Base-by-base conservation (phyloP, 2,329 filamentous ascomycete species). In the Didymosphaeria variabile region DNA sequence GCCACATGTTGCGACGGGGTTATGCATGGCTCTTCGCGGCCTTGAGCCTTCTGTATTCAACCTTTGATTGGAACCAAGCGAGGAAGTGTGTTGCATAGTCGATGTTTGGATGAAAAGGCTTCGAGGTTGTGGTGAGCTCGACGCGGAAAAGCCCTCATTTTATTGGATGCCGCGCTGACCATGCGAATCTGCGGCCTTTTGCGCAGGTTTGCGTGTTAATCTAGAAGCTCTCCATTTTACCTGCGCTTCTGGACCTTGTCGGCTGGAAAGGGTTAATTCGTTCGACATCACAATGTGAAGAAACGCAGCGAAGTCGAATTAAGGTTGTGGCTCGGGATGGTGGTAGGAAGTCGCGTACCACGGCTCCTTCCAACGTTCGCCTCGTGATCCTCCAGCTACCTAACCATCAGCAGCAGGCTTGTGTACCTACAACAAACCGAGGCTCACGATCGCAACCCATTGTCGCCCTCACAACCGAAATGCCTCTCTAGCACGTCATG, bases 341-440 rank as follows among this genome's bases (percentile, higher is more conserved):
- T 46, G 59, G 36, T 49, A 52, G 59, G 45, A 50, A 52, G 36
- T 46, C 17, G 44, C 46, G 52, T 64, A 47, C 56, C 58, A 53
- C 49, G 49, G 59, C 49, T 58, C 54, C 34, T 56, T 61, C 64
- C 58, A 54, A 53, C 58, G 51, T 55, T 60, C 44, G 55, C 44
- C 40, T 31, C 52, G 29, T 19, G 49, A 53, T 15, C 44, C 12
- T 23, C 9, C 26, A 4, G 4, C 4, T 29, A 29, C 21, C 46
- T 21, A 49, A 52, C 5, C 49, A 47, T 7, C 50, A 26, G 10
- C 52, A 31, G 10, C 31, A 32, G 17, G 5, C 38, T 19, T 34
- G 19, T n/a, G 2, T 23, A 49, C n/a, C 42, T 44, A 36, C 50
- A 12, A 38, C 57, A 21, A 23, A 13, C 57, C 44, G 40, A 46